A percentile compares a stretch with the other conserved stretches of the same genome.
These are phyloP conservation scores for Cladophialophora exuberans DNA, from an alignment of 2,329 filamentous ascomycete genomes.

Conservation along the genomic window DNA sequence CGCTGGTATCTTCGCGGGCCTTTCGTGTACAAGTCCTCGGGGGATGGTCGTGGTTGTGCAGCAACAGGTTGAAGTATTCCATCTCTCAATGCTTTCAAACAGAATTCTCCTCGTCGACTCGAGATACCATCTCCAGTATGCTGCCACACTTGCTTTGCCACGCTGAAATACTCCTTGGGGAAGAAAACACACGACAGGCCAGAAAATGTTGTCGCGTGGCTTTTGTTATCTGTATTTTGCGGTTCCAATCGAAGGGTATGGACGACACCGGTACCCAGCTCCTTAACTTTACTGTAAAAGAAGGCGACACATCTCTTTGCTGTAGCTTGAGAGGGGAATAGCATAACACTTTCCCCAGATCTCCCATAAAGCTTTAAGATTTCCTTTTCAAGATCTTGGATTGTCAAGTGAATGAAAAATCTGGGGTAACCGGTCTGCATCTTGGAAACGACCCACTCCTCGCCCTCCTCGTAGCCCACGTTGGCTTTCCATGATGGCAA, in stretches of 20 bases:
- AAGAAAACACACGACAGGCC: constrained; percentile 73
- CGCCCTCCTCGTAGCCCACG: constrained; percentile 90
- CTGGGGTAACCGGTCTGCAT: constrained; percentile 92
- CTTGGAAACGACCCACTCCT: constrained; percentile 79
- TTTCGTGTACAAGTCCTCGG: constrained; percentile 52
- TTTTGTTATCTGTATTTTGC: constrained; percentile 56
- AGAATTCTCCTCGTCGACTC: constrained; percentile 89
- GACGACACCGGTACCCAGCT: constrained; percentile 54
- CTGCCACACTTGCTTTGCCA: constrained; percentile 97
- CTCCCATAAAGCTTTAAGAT: constrained; percentile 68
- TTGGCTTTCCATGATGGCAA: constrained; percentile 91
- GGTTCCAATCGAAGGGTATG: constrained; percentile 66
- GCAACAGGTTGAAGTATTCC: constrained; percentile 57
- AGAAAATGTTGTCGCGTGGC: constrained; percentile 55
- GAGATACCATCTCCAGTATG: constrained; percentile 92
- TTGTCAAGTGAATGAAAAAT: constrained; percentile 89
- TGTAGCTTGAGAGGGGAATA: constrained; percentile 74
- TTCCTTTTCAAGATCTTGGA: constrained; percentile 71
- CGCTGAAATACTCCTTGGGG: constrained; percentile 64
- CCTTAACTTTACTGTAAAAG: constrained; percentile 62
- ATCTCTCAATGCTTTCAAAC: constrained; percentile 72
- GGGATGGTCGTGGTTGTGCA: constrained; percentile 25
- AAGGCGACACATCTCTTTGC: constrained; percentile 78
- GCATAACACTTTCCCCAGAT: constrained; percentile 64
- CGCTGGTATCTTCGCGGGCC: constrained; percentile 82